phyloP scores from a whole-genome alignment of 176 grass and related monocot species.

The Carex scoparia region DNA sequence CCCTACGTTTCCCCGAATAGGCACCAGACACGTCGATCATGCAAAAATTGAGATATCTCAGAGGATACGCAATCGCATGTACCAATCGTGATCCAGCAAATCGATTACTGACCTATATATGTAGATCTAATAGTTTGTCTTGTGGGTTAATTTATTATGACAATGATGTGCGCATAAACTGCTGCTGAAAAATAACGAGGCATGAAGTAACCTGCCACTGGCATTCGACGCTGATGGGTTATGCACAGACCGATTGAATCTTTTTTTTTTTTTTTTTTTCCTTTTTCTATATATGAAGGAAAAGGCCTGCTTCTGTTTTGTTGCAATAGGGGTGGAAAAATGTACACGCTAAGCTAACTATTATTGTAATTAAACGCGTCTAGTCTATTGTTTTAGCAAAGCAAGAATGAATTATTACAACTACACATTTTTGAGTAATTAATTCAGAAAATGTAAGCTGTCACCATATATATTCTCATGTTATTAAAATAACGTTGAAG shows the following conservation, averaged over 20 bases:
- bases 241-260: neutral
- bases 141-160: neutral
- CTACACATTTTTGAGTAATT: neutral
- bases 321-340: neutral
- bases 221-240: neutral
- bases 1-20: too few species aligned
- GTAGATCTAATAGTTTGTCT: neutral
- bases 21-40: too few species aligned
- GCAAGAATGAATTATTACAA: neutral
- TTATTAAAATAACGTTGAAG: neutral
- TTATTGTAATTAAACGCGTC: neutral
- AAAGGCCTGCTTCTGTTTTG: neutral
- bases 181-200: neutral
- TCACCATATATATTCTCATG: neutral
- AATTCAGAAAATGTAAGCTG: slow-evolving; percentile 1
- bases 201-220: neutral
- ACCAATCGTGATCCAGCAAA: neutral
- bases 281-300: neutral
- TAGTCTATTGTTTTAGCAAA: neutral
- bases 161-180: neutral
- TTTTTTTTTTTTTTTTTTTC: neutral
- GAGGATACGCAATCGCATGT: neutral
- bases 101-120: neutral
- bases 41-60: too few species aligned
- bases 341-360: neutral